A percentile compares a stretch with the other conserved stretches of the same genome.
Conservation (phyloP, 1,284 basidiomycete species). For the Ustilago hordei region DNA sequence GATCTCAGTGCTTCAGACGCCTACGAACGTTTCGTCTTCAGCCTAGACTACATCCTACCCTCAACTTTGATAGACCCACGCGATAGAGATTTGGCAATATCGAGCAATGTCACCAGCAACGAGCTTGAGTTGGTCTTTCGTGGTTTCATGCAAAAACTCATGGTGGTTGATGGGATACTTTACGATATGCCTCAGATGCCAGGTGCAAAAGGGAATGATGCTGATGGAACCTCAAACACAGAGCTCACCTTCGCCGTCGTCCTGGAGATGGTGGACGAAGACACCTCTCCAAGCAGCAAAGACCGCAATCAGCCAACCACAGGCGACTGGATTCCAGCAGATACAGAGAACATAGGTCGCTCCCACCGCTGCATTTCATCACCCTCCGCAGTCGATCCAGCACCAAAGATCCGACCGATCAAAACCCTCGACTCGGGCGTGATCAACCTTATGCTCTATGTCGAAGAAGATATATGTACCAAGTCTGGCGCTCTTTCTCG, state of each 20-base stretch:
- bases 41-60: conserved; percentile 76
- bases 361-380: neutral
- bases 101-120: conserved; percentile 76
- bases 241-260: conserved; percentile 85
- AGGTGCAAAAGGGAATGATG: conserved; percentile 11
- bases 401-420: conserved; percentile 46
- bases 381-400: neutral
- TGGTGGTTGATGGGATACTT: conserved; percentile 82
- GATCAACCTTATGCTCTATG: conserved; percentile 52
- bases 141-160: conserved; percentile 85
- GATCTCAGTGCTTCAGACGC: conserved; percentile 56
- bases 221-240: conserved; percentile 71
- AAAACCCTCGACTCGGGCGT: conserved; percentile 52
- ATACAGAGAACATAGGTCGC: conserved; percentile 31
- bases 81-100: conserved; percentile 72
- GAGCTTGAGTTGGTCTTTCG: conserved; percentile 83
- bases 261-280: conserved; percentile 81
- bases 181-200: conserved; percentile 31
- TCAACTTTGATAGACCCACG: conserved; percentile 80
- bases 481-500: conserved; percentile 27
- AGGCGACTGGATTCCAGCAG: conserved; percentile 50
- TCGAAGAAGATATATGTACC: conserved; percentile 49
- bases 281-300: conserved; percentile 17
- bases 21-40: conserved; percentile 77
- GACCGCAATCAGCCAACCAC: conserved; percentile 32